phyloP scores from a whole-genome alignment of 129 eudicot genomes.

The Smallanthus sonchifolius region DNA sequence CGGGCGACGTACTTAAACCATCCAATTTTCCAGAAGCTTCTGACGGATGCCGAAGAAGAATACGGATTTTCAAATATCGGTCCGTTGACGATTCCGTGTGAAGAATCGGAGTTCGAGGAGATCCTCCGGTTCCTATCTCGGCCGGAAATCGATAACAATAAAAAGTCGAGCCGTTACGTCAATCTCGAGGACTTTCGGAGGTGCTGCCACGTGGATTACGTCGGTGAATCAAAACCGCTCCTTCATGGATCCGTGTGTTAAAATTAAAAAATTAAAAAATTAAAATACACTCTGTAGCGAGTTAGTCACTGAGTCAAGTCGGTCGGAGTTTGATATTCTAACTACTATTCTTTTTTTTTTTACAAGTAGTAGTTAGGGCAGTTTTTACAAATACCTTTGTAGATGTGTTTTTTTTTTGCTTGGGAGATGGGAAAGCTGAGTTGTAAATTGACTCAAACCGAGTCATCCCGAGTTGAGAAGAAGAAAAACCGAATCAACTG shows the following conservation, averaged over 20 bases:
- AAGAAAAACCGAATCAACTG: not conserved
- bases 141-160: conserved; percentile 15
- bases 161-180: conserved; percentile 18
- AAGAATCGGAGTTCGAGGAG: conserved; percentile 62
- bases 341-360: conserved; percentile 22
- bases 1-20: conserved; percentile 70
- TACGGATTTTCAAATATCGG: conserved; percentile 60
- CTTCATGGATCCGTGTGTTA: conserved; percentile 40
- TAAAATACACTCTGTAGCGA: not conserved
- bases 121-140: conserved; percentile 48
- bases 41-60: conserved; percentile 72
- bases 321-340: conserved; percentile 22
- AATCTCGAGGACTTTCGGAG: conserved; percentile 41
- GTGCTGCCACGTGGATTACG: conserved; percentile 47
- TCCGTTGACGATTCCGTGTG: conserved; percentile 71
- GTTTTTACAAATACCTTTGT: not conserved
- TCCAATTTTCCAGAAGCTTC: conserved; percentile 56
- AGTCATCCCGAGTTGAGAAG: conserved; percentile 51
- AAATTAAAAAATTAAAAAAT: not conserved
- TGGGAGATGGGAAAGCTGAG: conserved; percentile 38
- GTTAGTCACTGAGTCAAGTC: conserved; percentile 27
- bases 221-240: conserved; percentile 55
- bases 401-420: conserved; percentile 11
- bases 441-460: conserved; percentile 37
- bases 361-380: conserved; percentile 18